Evolutionary conservation across 192 early-diverging fungal genomes (phyloP), one percentile per base, ranked within the genome.

Genomic region (Coemansia sp.): DNA sequence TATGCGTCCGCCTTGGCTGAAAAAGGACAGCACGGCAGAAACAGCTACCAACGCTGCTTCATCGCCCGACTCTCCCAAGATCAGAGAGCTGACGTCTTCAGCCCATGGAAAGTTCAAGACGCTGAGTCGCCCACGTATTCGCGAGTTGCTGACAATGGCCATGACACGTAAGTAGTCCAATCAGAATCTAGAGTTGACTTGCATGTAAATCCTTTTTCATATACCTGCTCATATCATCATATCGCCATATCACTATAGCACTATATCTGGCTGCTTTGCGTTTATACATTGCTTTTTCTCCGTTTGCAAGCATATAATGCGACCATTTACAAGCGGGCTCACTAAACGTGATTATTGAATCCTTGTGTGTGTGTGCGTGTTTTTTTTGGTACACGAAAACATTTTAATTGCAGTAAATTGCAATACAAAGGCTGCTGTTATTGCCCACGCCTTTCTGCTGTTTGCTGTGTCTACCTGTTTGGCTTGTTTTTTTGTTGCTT

Each of bases 161-260:
- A 65, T 82, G 67, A 82, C 76, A 70, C 66, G 79, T 82, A 82
- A 72, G 77, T 80, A 76, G 25, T 36, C 64, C 18, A 36, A 16
- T n/a, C 5, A 55, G 12, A 59, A 45, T 45, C 12, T 14, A 45
- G 42, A 45, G 42, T 45, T 45, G 42, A 45, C 16, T 45, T 45
- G 42, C 42, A 45, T 45, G 42, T 45, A 45, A 14, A 45, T 45
- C 42, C 5, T 11, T 30, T 17, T 57, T 30, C 25, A 31, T 30
- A 25, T 32, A 32, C 56, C 45, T 63, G 48, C 42, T 50, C 68
- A 31, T n/a, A 45, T 61, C 59, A 49, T 61, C 61, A 50, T 68
- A 50, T 36, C 54, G 36, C 12, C 42, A 10, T 69, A 63, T 25
- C 29, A 8, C 51, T 30, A 40, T 66, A 65, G 45, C 48, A 63